These are phyloP conservation scores for Avena insularis DNA, from an alignment of 176 grass and related monocot genomes.

Conservation along the genomic window DNA sequence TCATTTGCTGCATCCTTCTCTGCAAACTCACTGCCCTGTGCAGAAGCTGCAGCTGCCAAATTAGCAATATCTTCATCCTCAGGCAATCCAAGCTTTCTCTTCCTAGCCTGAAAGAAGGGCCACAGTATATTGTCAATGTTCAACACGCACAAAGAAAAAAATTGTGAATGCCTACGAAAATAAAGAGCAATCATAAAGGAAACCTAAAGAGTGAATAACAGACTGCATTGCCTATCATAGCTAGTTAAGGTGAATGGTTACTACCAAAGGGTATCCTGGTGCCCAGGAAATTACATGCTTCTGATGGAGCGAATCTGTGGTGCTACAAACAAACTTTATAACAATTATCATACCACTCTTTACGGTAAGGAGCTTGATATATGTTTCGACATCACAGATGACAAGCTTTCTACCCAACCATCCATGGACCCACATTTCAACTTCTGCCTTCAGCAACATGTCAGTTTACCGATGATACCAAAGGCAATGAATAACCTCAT, in stretches of 20 bases:
- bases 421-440: not conserved
- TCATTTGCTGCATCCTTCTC: slow-evolving; percentile 51
- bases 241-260: not conserved
- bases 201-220: not conserved
- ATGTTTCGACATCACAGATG: not conserved
- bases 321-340: not conserved
- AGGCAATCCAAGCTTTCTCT: slow-evolving; percentile 76
- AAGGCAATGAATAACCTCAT: not conserved
- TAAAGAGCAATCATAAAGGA: slow-evolving; percentile 19
- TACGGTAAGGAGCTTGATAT: not conserved
- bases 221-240: not conserved
- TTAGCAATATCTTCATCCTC: slow-evolving; percentile 68
- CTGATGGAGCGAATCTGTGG: not conserved
- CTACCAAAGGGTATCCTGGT: not conserved
- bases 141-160: not conserved
- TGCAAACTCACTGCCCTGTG: slow-evolving; percentile 47
- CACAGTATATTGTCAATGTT: not conserved
- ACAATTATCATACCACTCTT: too few relatives aligned
- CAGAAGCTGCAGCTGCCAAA: slow-evolving; percentile 55
- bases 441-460: not conserved
- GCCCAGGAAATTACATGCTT: not conserved
- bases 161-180: not conserved
- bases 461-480: not conserved
- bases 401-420: not conserved
- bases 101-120: slow-evolving; percentile 60